Conservation (phyloP, 345 rosid genomes). For the Xanthoceras sorbifolium region DNA sequence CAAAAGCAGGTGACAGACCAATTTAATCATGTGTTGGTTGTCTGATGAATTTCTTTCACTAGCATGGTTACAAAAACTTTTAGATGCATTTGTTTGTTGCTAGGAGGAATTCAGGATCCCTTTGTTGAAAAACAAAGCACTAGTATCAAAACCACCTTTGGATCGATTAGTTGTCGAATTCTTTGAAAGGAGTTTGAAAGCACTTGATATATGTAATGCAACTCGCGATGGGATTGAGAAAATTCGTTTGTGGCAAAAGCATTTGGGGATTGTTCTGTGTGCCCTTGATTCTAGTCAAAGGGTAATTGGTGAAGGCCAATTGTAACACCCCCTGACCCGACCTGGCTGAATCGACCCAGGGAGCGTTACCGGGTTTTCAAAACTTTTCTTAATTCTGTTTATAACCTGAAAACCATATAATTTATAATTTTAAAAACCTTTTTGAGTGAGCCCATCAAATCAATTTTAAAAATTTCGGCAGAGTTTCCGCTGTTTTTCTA, state of each 20-base stretch:
- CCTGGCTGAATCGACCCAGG: too few species aligned
- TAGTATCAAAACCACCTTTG: conserved; percentile 24
- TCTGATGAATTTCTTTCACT: conserved; percentile 36
- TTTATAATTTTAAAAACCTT: too few species aligned
- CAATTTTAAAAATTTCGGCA: too few species aligned
- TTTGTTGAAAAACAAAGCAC: conserved; percentile 28
- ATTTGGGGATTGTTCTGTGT: conserved; percentile 40
- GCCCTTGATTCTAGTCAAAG: conserved; percentile 30
- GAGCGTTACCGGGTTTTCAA: too few species aligned
- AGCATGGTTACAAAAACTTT: conserved; percentile 39
- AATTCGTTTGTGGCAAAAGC: conserved; percentile 40
- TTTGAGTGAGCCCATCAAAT: too few species aligned
- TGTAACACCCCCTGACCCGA: too few species aligned
- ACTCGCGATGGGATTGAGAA: conserved; percentile 44
- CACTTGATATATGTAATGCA: conserved; percentile 47
- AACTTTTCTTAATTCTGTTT: too few species aligned
- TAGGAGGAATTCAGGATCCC: conserved; percentile 38
- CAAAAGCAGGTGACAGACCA: conserved; percentile 28
- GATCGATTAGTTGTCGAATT: conserved; percentile 36
- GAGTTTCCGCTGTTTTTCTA: too few species aligned
- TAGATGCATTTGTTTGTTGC: conserved; percentile 33
- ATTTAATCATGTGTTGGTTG: conserved; percentile 30
- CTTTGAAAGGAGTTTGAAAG: conserved; percentile 42
- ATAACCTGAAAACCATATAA: too few species aligned
- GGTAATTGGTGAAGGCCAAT: conserved; percentile 35